Evolutionary conservation across 1,284 basidiomycete species (phyloP).

Genomic region (Thelephora terrestris): DNA sequence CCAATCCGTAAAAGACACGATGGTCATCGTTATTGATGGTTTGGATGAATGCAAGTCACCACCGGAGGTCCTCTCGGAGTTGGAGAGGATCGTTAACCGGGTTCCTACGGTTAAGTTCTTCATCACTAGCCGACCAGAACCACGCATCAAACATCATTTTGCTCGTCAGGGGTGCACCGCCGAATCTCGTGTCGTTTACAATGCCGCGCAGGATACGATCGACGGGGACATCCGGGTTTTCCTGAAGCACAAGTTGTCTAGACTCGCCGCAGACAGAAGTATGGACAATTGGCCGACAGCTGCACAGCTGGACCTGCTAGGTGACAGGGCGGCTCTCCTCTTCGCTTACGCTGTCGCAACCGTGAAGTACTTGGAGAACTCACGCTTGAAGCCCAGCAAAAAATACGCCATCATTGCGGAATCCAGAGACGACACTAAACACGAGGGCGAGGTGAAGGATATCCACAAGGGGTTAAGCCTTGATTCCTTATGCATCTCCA

Average conservation of each 20-base stretch:
- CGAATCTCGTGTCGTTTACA: slow-evolving; percentile 7
- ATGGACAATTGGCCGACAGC: slow-evolving; percentile 9
- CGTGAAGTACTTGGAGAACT: too few relatives aligned
- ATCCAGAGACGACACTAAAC: too few relatives aligned
- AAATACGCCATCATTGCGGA: too few relatives aligned
- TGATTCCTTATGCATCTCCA: too few relatives aligned
- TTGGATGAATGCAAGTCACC: slow-evolving; percentile 19
- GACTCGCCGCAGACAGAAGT: slow-evolving; percentile 3
- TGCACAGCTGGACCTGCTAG: slow-evolving; percentile 3
- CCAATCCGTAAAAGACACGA: slow-evolving; percentile 5
- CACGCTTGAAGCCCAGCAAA: too few relatives aligned
- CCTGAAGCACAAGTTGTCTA: slow-evolving; percentile 6
- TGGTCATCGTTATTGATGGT: slow-evolving; percentile 18
- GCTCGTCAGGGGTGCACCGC: background rate
- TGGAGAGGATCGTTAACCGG: slow-evolving; percentile 6
- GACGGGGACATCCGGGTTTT: slow-evolving; percentile 13
- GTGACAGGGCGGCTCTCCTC: slow-evolving; percentile 9
- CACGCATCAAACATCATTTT: slow-evolving; percentile 5
- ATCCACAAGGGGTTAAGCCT: too few relatives aligned
- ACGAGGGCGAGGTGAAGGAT: too few relatives aligned
- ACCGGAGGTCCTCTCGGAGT: slow-evolving; percentile 10
- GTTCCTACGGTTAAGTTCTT: slow-evolving; percentile 11
- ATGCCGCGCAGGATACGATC: slow-evolving; percentile 8
- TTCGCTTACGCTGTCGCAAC: slow-evolving; percentile 20
- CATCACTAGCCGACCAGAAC: slow-evolving; percentile 19